phyloP scores from a whole-genome alignment of 2,329 filamentous ascomycete species.

The Ophiostoma sp. region DNA sequence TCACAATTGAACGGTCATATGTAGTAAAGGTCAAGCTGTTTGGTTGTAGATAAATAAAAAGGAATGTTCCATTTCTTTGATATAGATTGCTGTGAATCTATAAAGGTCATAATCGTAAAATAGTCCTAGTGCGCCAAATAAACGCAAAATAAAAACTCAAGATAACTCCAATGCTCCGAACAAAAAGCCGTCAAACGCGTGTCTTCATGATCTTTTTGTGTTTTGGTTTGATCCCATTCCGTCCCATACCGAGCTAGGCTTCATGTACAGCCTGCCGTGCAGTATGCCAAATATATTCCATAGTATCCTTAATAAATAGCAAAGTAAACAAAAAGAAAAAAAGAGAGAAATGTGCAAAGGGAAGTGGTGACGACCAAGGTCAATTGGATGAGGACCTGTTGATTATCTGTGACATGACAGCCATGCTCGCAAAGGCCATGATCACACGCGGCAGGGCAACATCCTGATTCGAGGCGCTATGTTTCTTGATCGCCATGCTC shows the following conservation, averaged over 20 bases:
- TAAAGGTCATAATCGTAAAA: conserved; percentile 2
- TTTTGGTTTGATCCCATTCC: conserved; percentile 11
- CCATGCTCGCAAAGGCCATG: conserved; percentile 32
- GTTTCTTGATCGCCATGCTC: not conserved
- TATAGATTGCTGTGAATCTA: not conserved
- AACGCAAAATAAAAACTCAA: conserved; percentile 5
- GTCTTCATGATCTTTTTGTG: conserved; percentile 14
- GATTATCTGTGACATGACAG: conserved; percentile 29
- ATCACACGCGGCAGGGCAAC: conserved; percentile 30
- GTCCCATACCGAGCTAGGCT: conserved; percentile 5
- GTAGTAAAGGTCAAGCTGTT: no score
- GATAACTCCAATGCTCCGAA: not conserved
- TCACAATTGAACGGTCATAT: not conserved
- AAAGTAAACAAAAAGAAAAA: not conserved
- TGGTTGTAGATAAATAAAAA: not conserved
- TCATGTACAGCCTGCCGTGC: conserved; percentile 4
- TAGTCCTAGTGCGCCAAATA: conserved; percentile 11
- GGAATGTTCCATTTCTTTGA: not conserved
- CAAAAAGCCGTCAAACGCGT: conserved; percentile 15
- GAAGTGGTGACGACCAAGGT: no score
- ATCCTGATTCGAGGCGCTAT: not conserved
- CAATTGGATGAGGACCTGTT: conserved; percentile 20
- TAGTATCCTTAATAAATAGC: not conserved
- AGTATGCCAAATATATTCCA: not conserved
- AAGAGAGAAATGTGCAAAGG: not conserved